phyloP scores from a whole-genome alignment of 2,329 filamentous ascomycete genomes.

The Chalaropsis thielavioides region DNA sequence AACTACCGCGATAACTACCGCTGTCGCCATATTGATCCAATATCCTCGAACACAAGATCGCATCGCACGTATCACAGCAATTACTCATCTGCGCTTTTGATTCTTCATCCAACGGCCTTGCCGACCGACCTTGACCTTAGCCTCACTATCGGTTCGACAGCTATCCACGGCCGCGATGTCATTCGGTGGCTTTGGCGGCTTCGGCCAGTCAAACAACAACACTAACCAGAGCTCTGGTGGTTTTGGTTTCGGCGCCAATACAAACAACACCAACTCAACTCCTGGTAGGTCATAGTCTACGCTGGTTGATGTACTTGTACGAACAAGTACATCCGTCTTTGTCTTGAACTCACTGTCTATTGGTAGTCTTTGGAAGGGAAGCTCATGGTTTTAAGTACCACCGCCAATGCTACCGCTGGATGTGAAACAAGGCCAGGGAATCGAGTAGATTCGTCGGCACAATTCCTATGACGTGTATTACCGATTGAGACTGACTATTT shows the following conservation, averaged over 20 bases:
- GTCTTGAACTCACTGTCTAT: background rate
- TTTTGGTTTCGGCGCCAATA: conserved; percentile 31
- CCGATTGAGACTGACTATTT: background rate
- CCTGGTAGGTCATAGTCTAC: conserved; percentile 16
- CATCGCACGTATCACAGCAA: too few relatives aligned
- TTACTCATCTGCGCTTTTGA: too few relatives aligned
- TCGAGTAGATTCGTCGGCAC: background rate
- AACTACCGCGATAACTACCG: background rate
- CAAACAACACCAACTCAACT: conserved; percentile 25
- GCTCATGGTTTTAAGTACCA: background rate
- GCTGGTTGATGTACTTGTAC: background rate
- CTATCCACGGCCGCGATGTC: conserved; percentile 31
- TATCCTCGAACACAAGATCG: too few relatives aligned
- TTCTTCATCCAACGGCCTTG: background rate
- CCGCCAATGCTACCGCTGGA: conserved; percentile 17
- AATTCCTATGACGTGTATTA: background rate
- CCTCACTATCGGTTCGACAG: background rate
- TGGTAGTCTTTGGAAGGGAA: background rate
- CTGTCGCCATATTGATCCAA: background rate
- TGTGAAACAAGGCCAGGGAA: background rate
- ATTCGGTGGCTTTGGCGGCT: conserved; percentile 37
- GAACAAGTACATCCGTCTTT: too few relatives aligned
- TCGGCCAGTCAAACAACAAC: conserved; percentile 35
- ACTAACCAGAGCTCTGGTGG: conserved; percentile 23
- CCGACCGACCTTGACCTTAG: background rate